Evolutionary conservation across 805 yeast species (phyloP), one percentile per base, ranked within the genome.

Genomic region (Schwanniomyces vanrijiae): DNA sequence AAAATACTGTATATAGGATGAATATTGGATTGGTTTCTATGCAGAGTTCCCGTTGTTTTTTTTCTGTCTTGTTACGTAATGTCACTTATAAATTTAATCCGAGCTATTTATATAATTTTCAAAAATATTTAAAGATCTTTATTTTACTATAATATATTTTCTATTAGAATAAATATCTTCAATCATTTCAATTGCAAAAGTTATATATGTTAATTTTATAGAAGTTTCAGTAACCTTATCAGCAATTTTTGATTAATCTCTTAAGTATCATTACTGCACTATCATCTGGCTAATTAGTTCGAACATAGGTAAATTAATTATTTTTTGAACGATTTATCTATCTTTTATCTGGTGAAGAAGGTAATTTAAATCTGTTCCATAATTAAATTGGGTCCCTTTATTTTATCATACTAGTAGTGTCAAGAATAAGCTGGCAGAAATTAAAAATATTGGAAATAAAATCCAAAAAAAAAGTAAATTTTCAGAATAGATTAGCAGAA

Each of bases 331-430:
- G 19, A 4, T 16, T 18, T 4, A 33, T 33, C 37, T 19, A 33
- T n/a, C 37, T 33, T 14, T 13, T 8, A 7, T 33, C 20, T 6
- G 20, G 3, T 4, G 37, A 16, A 33, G n/a, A 33, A 10, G 37
- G 37, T 7, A 33, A 71, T 70, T 40, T 61, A 75, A 2, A 62
- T 4, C 10, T 26, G 13, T 6, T 10, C n/a, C n/a, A n/a, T n/a
- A n/a, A n/a, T n/a, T n/a, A n/a, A n/a, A n/a, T n/a, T n/a, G n/a
- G n/a, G n/a, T n/a, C n/a, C n/a, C n/a, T n/a, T n/a, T n/a, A n/a
- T n/a, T n/a, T n/a, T n/a, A n/a, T n/a, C n/a, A n/a, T n/a, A n/a
- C n/a, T n/a, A n/a, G n/a, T n/a, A n/a, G n/a, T n/a, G n/a, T n/a
- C n/a, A n/a, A n/a, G n/a, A n/a, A n/a, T n/a, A n/a, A 44, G 26